Conservation (phyloP, 2,329 filamentous ascomycete genomes). For the Exophiala calicioides region DNA sequence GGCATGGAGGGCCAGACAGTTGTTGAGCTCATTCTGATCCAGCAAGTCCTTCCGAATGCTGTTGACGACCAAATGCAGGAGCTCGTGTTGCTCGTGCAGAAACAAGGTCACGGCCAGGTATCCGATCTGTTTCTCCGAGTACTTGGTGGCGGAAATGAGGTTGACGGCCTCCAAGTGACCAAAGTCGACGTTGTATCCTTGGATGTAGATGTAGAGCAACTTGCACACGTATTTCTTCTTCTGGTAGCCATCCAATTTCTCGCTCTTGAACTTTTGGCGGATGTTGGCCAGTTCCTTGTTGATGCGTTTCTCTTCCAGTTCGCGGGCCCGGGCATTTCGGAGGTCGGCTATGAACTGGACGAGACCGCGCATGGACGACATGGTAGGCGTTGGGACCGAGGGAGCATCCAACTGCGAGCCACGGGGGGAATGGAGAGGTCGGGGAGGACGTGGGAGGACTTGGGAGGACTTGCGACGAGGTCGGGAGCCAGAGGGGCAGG, state of each 20-base stretch:
- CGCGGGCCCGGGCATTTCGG: slow-evolving; percentile 88
- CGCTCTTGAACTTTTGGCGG: slow-evolving; percentile 96
- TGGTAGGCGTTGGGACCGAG: slow-evolving; percentile 9
- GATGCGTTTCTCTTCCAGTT: slow-evolving; percentile 97
- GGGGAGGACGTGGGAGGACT: slow-evolving; percentile 4
- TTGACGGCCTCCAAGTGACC: slow-evolving; percentile 98
- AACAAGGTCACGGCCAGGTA: slow-evolving; percentile 97
- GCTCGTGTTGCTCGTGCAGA: slow-evolving; percentile 93
- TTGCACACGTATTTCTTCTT: slow-evolving; percentile 99
- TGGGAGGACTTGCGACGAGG: too few species aligned
- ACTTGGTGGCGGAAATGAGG: slow-evolving; percentile 92
- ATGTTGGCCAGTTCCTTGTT: slow-evolving; percentile 99
- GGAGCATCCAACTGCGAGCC: slow-evolving; percentile 8
- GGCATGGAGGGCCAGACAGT: slow-evolving; percentile 92
- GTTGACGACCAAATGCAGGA: slow-evolving; percentile 94
- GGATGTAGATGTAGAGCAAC: slow-evolving; percentile 97
- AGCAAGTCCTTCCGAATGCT: slow-evolving; percentile 95
- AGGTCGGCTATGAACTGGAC: slow-evolving; percentile 98
- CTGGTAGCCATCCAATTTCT: slow-evolving; percentile 90
- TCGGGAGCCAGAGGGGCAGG: background rate
- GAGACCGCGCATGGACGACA: slow-evolving; percentile 63
- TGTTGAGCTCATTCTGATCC: slow-evolving; percentile 95
- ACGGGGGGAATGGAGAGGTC: background rate
- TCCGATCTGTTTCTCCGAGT: slow-evolving; percentile 98
- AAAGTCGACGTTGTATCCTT: slow-evolving; percentile 99